Evolutionary conservation across 768 basidiomycete species (phyloP), one percentile per base, ranked within the genome.

Genomic region (Suillus cothurnatus): DNA sequence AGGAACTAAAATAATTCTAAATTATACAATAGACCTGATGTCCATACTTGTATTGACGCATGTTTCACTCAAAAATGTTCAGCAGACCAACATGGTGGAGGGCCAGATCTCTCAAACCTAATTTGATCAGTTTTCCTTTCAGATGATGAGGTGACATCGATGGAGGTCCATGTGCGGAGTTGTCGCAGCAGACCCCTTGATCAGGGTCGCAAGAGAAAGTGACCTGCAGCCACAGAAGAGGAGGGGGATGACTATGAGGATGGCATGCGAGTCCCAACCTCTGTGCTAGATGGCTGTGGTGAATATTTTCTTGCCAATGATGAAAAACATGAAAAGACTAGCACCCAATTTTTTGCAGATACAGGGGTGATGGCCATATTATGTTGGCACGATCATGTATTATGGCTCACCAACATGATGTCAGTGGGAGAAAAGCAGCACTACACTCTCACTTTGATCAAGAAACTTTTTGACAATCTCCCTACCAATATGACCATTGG

Each of bases 51-150:
- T 36, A 21, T 74, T 6, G 78, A 79, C 65, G 73, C 74, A 0
- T 77, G 74, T 61, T 79, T 80, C 61, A 76, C 70, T 31, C 78
- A 80, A 63, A 77, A 79, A 55, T 4, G 15, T 31, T 41, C 60
- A 28, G 50, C 23, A 57, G 49, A 50, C 6, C 52, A 56, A 6
- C 69, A 68, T 0, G 65, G 70, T 26, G 67, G 67, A 32, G 59
- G 59, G 3, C 63, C 65, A 36, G 63, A 63, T 21, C 50, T 58
- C 11, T 64, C 64, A 2, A 69, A 74, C 45, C 69, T 71, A 1
- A 62, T 70, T 19, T 31, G 49, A 32, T 28, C 34, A 0, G 63
- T 71, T 9, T 78, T 75, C 53, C 34, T 78, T 1, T 52, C 72
- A 0, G 61, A 71, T 9, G 52, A 39, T 7, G 71, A 73, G 6